These are phyloP conservation scores for Colletotrichum tropicale DNA, from an alignment of 2,329 filamentous ascomycete species.

Conservation along the genomic window DNA sequence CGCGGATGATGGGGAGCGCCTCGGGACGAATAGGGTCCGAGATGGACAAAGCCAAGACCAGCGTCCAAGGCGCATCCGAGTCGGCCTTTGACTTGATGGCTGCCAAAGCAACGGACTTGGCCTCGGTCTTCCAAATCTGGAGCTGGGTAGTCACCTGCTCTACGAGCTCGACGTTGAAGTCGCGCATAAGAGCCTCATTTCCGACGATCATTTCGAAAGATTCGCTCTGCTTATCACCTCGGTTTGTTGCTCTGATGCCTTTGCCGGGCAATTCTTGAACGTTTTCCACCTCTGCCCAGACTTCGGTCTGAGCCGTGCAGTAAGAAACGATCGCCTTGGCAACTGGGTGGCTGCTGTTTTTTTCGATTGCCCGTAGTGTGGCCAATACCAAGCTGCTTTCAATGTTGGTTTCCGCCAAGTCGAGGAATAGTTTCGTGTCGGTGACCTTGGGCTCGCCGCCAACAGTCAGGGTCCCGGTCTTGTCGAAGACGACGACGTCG, in stretches of 20 bases:
- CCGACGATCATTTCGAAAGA: constrained; percentile 66
- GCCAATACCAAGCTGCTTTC: constrained; percentile 45
- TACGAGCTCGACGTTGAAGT: constrained; percentile 47
- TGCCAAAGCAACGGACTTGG: constrained; percentile 68
- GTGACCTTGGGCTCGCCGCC: constrained; percentile 75
- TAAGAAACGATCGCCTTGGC: constrained; percentile 72
- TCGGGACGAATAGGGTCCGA: constrained; percentile 83
- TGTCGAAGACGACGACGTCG: constrained; percentile 85
- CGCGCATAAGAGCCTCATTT: constrained; percentile 72
- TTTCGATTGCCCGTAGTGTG: constrained; percentile 66
- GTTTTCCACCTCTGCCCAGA: constrained; percentile 36
- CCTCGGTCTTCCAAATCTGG: constrained; percentile 63
- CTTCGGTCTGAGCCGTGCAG: constrained; percentile 47
- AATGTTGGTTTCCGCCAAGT: constrained; percentile 24
- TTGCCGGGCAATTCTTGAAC: constrained; percentile 74
- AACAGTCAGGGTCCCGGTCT: constrained; percentile 82
- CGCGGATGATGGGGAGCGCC: constrained; percentile 65
- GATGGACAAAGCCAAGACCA: constrained; percentile 74
- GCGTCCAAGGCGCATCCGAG: constrained; percentile 40
- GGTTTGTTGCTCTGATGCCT: constrained; percentile 67
- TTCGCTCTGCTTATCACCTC: constrained; percentile 26
- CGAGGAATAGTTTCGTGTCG: constrained; percentile 48
- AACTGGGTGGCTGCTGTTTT: constrained; percentile 76
- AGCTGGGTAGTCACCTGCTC: constrained; percentile 39
- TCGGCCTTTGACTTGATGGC: constrained; percentile 42